Conservation (phyloP, 768 basidiomycete species). For the Collybia sp. region DNA sequence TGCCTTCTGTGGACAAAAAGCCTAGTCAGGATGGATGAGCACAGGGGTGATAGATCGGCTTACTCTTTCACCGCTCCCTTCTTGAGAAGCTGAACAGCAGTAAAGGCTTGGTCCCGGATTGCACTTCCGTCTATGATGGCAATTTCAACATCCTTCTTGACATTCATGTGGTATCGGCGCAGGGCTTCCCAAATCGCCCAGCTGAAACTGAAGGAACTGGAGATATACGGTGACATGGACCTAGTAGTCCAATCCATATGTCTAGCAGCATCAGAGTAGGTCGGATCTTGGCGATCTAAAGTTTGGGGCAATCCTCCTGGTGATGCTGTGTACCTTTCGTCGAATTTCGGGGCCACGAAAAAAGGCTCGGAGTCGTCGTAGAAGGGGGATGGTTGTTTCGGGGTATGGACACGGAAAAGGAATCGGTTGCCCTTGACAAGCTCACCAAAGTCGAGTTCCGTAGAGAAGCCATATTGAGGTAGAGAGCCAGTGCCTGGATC, state of each 20-base stretch:
- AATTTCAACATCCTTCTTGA: slow-evolving; percentile 76
- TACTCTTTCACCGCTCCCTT: slow-evolving; percentile 52
- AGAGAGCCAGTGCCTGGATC: slow-evolving; percentile 21
- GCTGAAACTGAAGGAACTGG: slow-evolving; percentile 74
- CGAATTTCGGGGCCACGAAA: slow-evolving; percentile 67
- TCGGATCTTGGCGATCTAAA: slow-evolving; percentile 10
- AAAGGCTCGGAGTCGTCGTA: slow-evolving; percentile 53
- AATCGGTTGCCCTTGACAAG: slow-evolving; percentile 65
- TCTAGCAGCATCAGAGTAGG: slow-evolving; percentile 59
- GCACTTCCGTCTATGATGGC: slow-evolving; percentile 71
- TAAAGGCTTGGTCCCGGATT: slow-evolving; percentile 52
- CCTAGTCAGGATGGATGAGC: neutral
- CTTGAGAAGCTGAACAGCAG: slow-evolving; percentile 60
- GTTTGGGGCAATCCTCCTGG: slow-evolving; percentile 22
- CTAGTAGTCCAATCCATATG: slow-evolving; percentile 82
- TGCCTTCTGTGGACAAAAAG: slow-evolving; percentile 9
- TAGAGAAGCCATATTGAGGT: slow-evolving; percentile 72
- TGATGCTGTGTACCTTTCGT: slow-evolving; percentile 37
- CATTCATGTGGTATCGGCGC: slow-evolving; percentile 62
- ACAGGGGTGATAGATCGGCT: slow-evolving; percentile 16
- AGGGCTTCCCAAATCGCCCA: slow-evolving; percentile 85
- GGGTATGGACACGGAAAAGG: slow-evolving; percentile 78
- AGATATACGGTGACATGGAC: slow-evolving; percentile 62
- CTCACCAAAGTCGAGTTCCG: slow-evolving; percentile 55
- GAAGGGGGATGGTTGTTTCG: slow-evolving; percentile 53